Conservation (phyloP, 2,329 filamentous ascomycete genomes). For the Colletotrichum phormii region DNA sequence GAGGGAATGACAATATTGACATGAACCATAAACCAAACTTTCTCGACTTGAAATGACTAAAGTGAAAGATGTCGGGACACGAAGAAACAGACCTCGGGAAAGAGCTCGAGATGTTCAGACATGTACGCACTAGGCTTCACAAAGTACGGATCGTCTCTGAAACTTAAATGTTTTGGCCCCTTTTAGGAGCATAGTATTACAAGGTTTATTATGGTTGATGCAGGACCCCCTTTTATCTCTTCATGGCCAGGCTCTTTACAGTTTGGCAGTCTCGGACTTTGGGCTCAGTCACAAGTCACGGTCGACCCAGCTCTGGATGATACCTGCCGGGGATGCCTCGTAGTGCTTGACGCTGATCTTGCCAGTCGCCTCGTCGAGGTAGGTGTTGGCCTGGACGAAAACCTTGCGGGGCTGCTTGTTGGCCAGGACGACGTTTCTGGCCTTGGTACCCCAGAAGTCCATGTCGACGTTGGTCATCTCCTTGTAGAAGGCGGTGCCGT, state of each 20-base stretch:
- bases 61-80: neutral
- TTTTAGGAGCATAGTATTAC: slow-evolving; percentile 18
- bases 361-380: slow-evolving; percentile 74
- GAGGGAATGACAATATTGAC: neutral
- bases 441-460: slow-evolving; percentile 85
- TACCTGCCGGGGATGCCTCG: slow-evolving; percentile 81
- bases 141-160: neutral
- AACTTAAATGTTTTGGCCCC: neutral
- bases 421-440: slow-evolving; percentile 79
- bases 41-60: neutral
- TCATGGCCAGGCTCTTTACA: neutral
- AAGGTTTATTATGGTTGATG: slow-evolving; percentile 21
- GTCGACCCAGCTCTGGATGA: slow-evolving; percentile 86
- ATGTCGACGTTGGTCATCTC: slow-evolving; percentile 84
- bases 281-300: slow-evolving; percentile 49
- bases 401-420: slow-evolving; percentile 89
- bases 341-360: slow-evolving; percentile 87
- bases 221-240: neutral
- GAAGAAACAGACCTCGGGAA: neutral
- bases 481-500: slow-evolving; percentile 83
- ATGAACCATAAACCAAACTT: neutral
- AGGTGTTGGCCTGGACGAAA: slow-evolving; percentile 94
- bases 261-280: neutral
- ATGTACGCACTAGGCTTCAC: neutral
- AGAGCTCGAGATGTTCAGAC: neutral